These are phyloP conservation scores for Aspergillus kassunensis DNA, from an alignment of 495 filamentous ascomycete species.

Conservation along the genomic window DNA sequence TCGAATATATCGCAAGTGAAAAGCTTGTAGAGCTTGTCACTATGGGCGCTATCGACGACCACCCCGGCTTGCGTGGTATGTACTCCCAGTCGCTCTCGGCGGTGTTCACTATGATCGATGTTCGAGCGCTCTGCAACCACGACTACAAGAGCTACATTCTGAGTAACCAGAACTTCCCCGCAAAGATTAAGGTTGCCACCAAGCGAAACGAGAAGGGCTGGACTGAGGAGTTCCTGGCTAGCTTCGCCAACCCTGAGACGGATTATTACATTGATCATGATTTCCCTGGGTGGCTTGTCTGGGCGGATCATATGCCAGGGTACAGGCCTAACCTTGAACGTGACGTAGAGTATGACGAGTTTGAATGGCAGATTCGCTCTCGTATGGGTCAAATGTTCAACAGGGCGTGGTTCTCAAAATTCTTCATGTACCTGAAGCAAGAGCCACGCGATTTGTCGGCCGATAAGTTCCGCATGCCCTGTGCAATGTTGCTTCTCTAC, in stretches of 20 bases:
- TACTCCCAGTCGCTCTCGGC: constrained; percentile 77
- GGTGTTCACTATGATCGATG: constrained; percentile 77
- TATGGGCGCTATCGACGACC: constrained; percentile 79
- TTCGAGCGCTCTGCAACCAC: constrained; percentile 80
- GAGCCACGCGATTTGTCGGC: constrained; percentile 80
- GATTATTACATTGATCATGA: constrained; percentile 89
- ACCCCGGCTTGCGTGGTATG: constrained; percentile 77
- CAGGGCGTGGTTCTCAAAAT: constrained; percentile 79
- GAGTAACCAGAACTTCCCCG: constrained; percentile 67
- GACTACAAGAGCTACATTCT: constrained; percentile 79
- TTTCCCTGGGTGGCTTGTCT: constrained; percentile 96
- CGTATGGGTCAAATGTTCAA: constrained; percentile 79
- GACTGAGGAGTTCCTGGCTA: constrained; percentile 70
- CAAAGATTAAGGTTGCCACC: constrained; percentile 70
- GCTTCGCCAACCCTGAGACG: constrained; percentile 74
- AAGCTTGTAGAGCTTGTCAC: constrained; percentile 82
- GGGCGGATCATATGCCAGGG: constrained; percentile 79
- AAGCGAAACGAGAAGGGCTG: constrained; percentile 67
- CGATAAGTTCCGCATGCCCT: constrained; percentile 86
- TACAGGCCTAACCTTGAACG: constrained; percentile 64
- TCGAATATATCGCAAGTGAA: constrained; percentile 77
- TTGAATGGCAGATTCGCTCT: constrained; percentile 69
- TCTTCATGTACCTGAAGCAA: constrained; percentile 92
- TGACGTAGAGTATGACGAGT: constrained; percentile 76
- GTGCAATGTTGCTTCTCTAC: constrained; percentile 78